Conservation (phyloP, 2,329 filamentous ascomycete species). For the Alternaria sp. region DNA sequence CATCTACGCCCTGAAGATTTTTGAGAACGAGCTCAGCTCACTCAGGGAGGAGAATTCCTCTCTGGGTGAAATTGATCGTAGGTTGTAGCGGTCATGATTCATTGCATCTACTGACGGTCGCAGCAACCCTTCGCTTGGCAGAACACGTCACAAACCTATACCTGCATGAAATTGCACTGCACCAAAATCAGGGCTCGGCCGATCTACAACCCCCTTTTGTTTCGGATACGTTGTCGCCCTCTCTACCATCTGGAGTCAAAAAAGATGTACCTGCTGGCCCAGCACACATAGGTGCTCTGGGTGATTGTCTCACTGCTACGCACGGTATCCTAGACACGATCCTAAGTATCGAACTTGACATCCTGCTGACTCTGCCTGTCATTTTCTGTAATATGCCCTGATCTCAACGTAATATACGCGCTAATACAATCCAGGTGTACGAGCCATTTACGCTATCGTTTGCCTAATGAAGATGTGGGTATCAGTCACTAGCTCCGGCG, state of each 20-base stretch:
- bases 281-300: conserved; percentile 55
- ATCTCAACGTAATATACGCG: conserved; percentile 13
- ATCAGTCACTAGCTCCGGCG: conserved; percentile 57
- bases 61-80: conserved; percentile 46
- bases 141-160: conserved; percentile 58
- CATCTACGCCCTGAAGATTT: conserved; percentile 61
- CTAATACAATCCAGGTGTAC: conserved; percentile 51
- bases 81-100: conserved; percentile 12
- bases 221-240: conserved; percentile 49
- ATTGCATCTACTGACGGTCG: conserved; percentile 4
- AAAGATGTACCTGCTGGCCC: conserved; percentile 52
- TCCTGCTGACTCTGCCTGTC: conserved; percentile 52
- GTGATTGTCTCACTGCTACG: conserved; percentile 54
- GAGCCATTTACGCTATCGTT: conserved; percentile 63
- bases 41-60: conserved; percentile 47
- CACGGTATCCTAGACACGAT: conserved; percentile 58
- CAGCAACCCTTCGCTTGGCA: conserved; percentile 51
- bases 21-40: conserved; percentile 58
- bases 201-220: conserved; percentile 56
- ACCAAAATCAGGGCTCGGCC: conserved; percentile 51
- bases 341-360: conserved; percentile 56
- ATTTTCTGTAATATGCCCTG: conserved; percentile 50
- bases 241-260: conserved; percentile 46
- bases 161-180: conserved; percentile 59
- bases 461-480: conserved; percentile 68